Evolutionary conservation across 129 eudicot genomes (phyloP).

Genomic region (Centaurea solstitialis): DNA sequence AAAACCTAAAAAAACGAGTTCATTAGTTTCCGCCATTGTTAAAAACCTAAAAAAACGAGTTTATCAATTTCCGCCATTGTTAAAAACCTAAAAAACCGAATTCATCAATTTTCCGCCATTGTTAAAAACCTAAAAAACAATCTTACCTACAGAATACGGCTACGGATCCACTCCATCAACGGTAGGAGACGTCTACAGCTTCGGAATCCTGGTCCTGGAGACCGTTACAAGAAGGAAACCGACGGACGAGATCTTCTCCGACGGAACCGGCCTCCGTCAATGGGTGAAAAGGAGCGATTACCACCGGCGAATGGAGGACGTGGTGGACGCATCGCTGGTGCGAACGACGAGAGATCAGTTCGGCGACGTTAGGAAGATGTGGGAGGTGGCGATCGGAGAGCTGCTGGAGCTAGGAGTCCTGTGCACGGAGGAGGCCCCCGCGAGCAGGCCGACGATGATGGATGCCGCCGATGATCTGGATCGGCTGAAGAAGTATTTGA

Average conservation of each 20-base stretch:
- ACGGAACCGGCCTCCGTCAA: constrained; percentile 49
- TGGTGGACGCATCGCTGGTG: constrained; percentile 38
- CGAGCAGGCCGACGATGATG: constrained; percentile 56
- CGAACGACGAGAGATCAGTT: constrained; percentile 43
- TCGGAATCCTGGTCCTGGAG: constrained; percentile 63
- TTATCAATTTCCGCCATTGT: not conserved
- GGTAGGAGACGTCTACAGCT: constrained; percentile 62
- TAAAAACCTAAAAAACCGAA: not conserved
- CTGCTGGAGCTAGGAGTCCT: constrained; percentile 51
- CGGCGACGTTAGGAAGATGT: constrained; percentile 53
- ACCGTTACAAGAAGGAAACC: constrained; percentile 62
- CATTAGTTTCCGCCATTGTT: not conserved
- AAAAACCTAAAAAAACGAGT: not conserved
- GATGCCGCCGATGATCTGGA: constrained; percentile 62
- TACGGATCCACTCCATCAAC: constrained; percentile 53
- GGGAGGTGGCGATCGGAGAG: constrained; percentile 54
- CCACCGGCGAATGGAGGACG: constrained; percentile 44
- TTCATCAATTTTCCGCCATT: not conserved
- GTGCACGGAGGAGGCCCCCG: constrained; percentile 53
- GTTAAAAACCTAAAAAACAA: not conserved
- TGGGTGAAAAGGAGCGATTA: constrained; percentile 43
- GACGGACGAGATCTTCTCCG: constrained; percentile 48
- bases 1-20: not conserved
- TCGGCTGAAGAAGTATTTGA: too few relatives aligned
- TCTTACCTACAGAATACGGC: constrained; percentile 47